Evolutionary conservation across 2,329 filamentous ascomycete species (phyloP).

Genomic region (Fonsecaea pugnacius): DNA sequence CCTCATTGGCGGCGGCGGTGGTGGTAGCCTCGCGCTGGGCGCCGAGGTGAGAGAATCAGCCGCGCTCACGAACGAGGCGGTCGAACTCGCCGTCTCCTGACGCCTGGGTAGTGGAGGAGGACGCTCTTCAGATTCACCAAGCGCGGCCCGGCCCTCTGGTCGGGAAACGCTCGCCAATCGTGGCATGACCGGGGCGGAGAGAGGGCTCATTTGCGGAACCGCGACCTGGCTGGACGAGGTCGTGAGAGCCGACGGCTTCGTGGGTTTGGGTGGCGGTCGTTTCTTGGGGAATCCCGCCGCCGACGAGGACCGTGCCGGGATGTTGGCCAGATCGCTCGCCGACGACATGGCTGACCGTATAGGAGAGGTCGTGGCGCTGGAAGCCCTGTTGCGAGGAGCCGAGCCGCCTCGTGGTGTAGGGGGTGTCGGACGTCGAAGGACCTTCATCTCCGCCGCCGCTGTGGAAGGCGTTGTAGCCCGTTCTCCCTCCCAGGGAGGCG

Average conservation of each 20-base stretch:
- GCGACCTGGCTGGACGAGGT: slow-evolving; percentile 31
- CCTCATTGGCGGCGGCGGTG: slow-evolving; percentile 10
- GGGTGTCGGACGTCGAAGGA: slow-evolving; percentile 14
- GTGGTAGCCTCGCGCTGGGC: slow-evolving; percentile 2
- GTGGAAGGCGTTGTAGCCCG: slow-evolving; percentile 13
- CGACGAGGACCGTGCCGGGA: slow-evolving; percentile 46
- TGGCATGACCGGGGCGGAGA: slow-evolving; percentile 21
- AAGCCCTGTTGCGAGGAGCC: slow-evolving; percentile 9
- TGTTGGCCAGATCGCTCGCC: slow-evolving; percentile 34
- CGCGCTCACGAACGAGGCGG: slow-evolving; percentile 29
- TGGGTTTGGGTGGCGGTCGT: slow-evolving; percentile 62
- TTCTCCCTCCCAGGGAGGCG: slow-evolving; percentile 33
- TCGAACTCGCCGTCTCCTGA: slow-evolving; percentile 30
- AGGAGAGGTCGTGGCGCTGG: slow-evolving; percentile 23
- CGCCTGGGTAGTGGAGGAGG: slow-evolving; percentile 34
- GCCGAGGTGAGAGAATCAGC: slow-evolving; percentile 16
- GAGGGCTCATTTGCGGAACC: slow-evolving; percentile 22
- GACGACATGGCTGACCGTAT: slow-evolving; percentile 10
- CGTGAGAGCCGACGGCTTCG: slow-evolving; percentile 59
- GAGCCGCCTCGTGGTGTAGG: slow-evolving; percentile 20
- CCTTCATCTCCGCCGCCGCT: slow-evolving; percentile 10
- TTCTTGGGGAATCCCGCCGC: slow-evolving; percentile 45
- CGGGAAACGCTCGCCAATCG: slow-evolving; percentile 16
- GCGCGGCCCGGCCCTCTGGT: not conserved
- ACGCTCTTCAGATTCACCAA: slow-evolving; percentile 9